Evolutionary conservation across 257 asterid species (phyloP), one percentile per base, ranked within the genome.

Genomic region (Penstemon davidsonii): DNA sequence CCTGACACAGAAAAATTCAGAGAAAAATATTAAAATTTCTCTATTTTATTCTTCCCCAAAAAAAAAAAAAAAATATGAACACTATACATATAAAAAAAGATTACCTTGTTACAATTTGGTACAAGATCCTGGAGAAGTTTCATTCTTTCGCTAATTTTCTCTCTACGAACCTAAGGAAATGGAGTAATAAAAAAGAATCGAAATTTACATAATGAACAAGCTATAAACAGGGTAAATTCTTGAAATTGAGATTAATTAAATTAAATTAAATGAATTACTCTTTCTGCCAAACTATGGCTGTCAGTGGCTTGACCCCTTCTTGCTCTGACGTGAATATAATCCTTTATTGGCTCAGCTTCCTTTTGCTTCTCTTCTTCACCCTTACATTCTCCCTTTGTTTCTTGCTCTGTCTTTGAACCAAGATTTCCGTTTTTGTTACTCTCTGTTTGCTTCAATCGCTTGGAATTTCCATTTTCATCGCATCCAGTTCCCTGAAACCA

Each of bases 241-340:
- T 15, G 46, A 43, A 61, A 50, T 6, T 5, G 66, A 68, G 70
- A 64, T 38, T 5, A 15, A 25, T 25, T 25, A 25, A 25, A 25
- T 25, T 25, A 54, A 12, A 19, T 4, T 4, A 43, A 2, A 37
- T 63, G 39, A 69, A 45, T 65, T 75, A 93, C 99, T 66, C 97
- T 83, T 77, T 90, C 96, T 3, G 99, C 99, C 43, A 93, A 75
- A 56, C 96, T 88, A 72, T 90, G 99, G 86, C 96, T 93, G 70
- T 93, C 97, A 25, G 97, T 93, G 13, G 99, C 99, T 73, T 93
- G 96, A 49, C 99, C 99, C 68, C 99, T 84, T 80, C 99, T 84
- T 10, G 97, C 97, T 73, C 99, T 85, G 74, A 90, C 99, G 81
- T 93, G 99, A 74, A 93, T 93, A 80, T 90, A 93, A 63, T 90